Conservation (phyloP, 345 rosid genomes). For the Eucalyptus guilfoylei region DNA sequence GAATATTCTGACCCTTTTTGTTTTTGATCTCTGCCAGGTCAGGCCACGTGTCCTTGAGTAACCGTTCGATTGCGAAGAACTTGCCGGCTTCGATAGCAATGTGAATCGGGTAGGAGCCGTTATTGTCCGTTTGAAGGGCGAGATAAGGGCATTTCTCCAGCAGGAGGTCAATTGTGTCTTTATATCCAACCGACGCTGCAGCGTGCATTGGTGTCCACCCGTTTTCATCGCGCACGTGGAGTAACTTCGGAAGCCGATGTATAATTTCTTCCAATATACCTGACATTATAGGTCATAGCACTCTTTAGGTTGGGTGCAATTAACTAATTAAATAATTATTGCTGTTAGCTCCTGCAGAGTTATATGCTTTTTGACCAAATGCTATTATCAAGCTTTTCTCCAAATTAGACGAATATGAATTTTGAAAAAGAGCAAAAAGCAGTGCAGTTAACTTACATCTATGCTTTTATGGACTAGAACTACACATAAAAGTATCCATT, state of each 20-base stretch:
- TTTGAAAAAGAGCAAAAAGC: not conserved
- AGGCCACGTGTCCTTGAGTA: too few species aligned
- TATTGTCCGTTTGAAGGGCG: not conserved
- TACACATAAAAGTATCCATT: not conserved
- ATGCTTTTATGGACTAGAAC: rapidly evolving
- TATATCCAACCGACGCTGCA: rapidly evolving
- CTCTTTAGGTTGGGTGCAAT: not conserved
- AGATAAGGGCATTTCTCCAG: not conserved
- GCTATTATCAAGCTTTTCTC: not conserved
- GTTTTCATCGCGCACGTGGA: too few species aligned
- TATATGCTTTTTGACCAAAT: not conserved
- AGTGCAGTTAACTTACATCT: not conserved
- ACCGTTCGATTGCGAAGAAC: too few species aligned
- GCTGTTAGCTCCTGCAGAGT: not conserved
- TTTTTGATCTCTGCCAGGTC: too few species aligned
- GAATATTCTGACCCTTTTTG: too few species aligned
- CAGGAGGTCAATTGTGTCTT: rapidly evolving
- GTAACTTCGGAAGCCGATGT: too few species aligned
- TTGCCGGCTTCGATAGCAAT: not conserved
- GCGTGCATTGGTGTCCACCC: rapidly evolving
- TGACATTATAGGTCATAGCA: too few species aligned
- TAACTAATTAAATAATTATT: not conserved
- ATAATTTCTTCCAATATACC: too few species aligned
- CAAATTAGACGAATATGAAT: not conserved
- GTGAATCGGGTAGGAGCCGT: not conserved